Percentiles rank a stretch among this genome's conserved stretches.
phyloP scores from a whole-genome alignment of 768 basidiomycete genomes.

The Crassisporium funariophilum region DNA sequence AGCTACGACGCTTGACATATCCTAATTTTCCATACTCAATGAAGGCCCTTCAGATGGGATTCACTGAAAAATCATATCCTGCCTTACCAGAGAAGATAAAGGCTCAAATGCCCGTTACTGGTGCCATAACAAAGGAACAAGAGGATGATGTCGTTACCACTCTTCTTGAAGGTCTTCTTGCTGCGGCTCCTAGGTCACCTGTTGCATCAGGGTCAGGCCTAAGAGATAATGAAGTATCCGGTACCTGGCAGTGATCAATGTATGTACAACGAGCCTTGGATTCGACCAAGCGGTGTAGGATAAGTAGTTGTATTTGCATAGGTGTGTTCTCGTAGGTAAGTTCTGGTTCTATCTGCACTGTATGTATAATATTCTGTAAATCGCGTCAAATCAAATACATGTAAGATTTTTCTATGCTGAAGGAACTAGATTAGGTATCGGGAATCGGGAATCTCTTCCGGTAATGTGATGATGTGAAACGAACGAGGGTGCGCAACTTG shows the following conservation, averaged over 20 bases:
- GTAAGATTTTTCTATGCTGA: too few species aligned
- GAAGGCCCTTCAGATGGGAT: conserved; percentile 63
- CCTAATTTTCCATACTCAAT: conserved; percentile 9
- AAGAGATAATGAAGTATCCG: conserved; percentile 40
- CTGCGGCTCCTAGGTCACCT: conserved; percentile 37
- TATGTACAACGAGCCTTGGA: conserved; percentile 1
- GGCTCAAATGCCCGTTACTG: conserved; percentile 46
- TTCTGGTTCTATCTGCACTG: too few species aligned
- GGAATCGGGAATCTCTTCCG: conserved; percentile 1
- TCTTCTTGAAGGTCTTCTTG: conserved; percentile 59
- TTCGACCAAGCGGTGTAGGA: conserved; percentile 1
- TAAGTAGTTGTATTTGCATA: conserved; percentile 2
- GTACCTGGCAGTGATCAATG: conserved; percentile 44
- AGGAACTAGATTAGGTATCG: too few species aligned
- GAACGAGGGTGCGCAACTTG: conserved; percentile 4
- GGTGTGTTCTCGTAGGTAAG: too few species aligned
- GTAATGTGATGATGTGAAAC: conserved; percentile 16
- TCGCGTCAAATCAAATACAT: too few species aligned
- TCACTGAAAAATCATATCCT: conserved; percentile 59
- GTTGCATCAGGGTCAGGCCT: conserved; percentile 39
- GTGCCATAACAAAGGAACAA: conserved; percentile 47
- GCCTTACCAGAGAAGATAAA: conserved; percentile 51
- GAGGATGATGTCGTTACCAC: conserved; percentile 71
- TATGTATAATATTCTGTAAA: too few species aligned
- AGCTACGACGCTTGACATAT: conserved; percentile 25